Percentiles rank a stretch among this genome's conserved stretches.
Conservation (phyloP, 176 grass and related monocot genomes). For the Ananas comosus region DNA sequence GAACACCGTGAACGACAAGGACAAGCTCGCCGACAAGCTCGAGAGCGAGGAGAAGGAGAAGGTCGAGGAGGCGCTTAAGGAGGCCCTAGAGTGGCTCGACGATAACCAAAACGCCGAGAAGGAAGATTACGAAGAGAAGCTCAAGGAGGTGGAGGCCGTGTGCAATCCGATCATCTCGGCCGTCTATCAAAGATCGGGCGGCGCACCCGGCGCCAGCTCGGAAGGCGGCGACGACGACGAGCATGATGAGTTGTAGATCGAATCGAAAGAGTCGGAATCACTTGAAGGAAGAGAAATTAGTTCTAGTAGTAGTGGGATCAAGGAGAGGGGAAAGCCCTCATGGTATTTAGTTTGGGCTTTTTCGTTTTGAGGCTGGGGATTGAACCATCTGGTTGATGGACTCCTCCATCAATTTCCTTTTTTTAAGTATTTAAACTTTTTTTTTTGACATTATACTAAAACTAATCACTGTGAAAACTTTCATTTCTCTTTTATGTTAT, state of each 20-base stretch:
- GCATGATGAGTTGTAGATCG: slow-evolving; percentile 39
- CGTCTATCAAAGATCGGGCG: slow-evolving; percentile 46
- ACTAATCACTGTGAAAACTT: no score
- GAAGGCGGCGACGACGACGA: slow-evolving; percentile 25
- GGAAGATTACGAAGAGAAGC: slow-evolving; percentile 48
- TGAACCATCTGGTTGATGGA: no score
- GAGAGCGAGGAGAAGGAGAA: slow-evolving; percentile 51
- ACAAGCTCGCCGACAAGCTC: slow-evolving; percentile 40
- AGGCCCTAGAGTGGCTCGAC: slow-evolving; percentile 45
- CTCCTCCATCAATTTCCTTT: no score
- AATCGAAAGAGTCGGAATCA: not conserved
- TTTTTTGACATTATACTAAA: no score
- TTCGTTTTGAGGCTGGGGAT: no score
- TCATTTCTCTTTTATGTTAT: no score
- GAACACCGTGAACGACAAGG: slow-evolving; percentile 36
- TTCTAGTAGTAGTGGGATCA: not conserved
- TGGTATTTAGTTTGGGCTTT: no score
- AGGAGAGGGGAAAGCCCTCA: no score
- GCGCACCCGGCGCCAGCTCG: slow-evolving; percentile 22
- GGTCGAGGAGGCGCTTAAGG: slow-evolving; percentile 35
- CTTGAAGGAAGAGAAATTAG: no score
- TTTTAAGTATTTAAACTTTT: no score
- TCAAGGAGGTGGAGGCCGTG: slow-evolving; percentile 46
- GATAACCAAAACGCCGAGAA: slow-evolving; percentile 50
- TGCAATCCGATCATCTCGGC: slow-evolving; percentile 43